These are phyloP conservation scores for Austroboletus novae-zelandiae DNA, from an alignment of 1,284 basidiomycete genomes.

Conservation along the genomic window DNA sequence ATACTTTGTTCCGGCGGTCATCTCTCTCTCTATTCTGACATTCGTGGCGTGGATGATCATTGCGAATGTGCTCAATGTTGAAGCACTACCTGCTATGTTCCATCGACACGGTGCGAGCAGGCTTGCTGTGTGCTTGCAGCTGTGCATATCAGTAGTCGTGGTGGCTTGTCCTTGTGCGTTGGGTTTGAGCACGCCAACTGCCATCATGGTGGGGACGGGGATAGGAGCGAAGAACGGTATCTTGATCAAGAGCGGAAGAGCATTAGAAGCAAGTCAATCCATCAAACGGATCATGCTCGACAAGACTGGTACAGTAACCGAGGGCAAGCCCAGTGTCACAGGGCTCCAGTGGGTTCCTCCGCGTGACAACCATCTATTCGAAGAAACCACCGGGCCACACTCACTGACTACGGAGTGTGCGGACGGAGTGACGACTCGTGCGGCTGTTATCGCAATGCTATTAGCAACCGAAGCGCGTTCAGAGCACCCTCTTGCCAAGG, in stretches of 20 bases:
- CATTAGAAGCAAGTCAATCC: slow-evolving; percentile 86
- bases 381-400: slow-evolving; percentile 36
- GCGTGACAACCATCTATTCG: slow-evolving; percentile 28
- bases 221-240: slow-evolving; percentile 97
- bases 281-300: slow-evolving; percentile 88
- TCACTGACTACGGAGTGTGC: slow-evolving; percentile 52
- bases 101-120: slow-evolving; percentile 79
- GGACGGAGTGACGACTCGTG: slow-evolving; percentile 60
- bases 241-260: slow-evolving; percentile 94
- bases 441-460: slow-evolving; percentile 76
- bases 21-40: slow-evolving; percentile 79
- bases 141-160: slow-evolving; percentile 97
- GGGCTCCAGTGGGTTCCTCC: slow-evolving; percentile 74
- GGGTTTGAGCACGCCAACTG: slow-evolving; percentile 94
- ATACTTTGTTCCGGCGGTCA: slow-evolving; percentile 92
- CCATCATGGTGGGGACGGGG: slow-evolving; percentile 99
- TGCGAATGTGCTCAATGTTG: slow-evolving; percentile 58
- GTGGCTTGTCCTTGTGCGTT: slow-evolving; percentile 98
- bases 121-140: slow-evolving; percentile 91
- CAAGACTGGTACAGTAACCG: slow-evolving; percentile 97
- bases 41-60: slow-evolving; percentile 86
- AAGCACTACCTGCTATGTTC: slow-evolving; percentile 81
- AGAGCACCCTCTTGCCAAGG: slow-evolving; percentile 95
- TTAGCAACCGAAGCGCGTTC: slow-evolving; percentile 87
- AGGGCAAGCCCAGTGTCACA: slow-evolving; percentile 78